A percentile compares a stretch with the other conserved stretches of the same genome.
phyloP scores from a whole-genome alignment of 345 rosid genomes.

The Arabis alpina region DNA sequence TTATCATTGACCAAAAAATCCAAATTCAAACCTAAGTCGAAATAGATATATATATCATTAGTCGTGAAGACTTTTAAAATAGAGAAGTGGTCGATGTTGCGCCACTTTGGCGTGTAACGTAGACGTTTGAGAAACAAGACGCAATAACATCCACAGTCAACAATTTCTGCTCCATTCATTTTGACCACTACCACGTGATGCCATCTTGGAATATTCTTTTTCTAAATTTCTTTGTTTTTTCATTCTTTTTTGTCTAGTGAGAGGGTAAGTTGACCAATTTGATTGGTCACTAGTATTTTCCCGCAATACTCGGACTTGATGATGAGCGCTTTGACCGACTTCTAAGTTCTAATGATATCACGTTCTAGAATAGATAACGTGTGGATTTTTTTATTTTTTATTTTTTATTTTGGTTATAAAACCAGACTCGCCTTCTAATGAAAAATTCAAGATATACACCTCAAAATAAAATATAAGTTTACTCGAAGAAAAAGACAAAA shows the following conservation, averaged over 20 bases:
- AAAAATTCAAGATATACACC: slow-evolving; percentile 5
- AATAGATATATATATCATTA: not conserved
- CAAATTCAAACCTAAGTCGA: not conserved
- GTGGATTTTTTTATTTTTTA: slow-evolving; percentile 6
- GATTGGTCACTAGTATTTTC: slow-evolving; percentile 30
- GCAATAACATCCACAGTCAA: slow-evolving; percentile 22
- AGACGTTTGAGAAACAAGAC: slow-evolving; percentile 19
- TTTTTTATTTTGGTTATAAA: slow-evolving; percentile 22
- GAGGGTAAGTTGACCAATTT: slow-evolving; percentile 23
- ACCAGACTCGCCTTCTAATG: not conserved
- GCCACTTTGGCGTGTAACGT: slow-evolving; percentile 29
- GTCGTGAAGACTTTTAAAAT: not conserved
- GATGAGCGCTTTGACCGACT: slow-evolving; percentile 37
- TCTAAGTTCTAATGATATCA: not conserved
- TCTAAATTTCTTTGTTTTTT: not conserved
- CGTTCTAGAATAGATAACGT: slow-evolving; percentile 20
- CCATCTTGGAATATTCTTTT: slow-evolving; percentile 22
- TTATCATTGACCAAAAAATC: not conserved
- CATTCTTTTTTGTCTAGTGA: not conserved
- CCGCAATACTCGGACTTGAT: slow-evolving; percentile 17
- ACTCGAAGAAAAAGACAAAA: slow-evolving; percentile 6
- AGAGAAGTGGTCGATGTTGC: slow-evolving; percentile 26
- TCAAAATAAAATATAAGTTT: not conserved
- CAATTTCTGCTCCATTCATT: slow-evolving; percentile 37
- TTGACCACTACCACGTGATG: slow-evolving; percentile 15